phyloP scores from a whole-genome alignment of 1,284 basidiomycete species.

The Sanguinoderma infundibulare region DNA sequence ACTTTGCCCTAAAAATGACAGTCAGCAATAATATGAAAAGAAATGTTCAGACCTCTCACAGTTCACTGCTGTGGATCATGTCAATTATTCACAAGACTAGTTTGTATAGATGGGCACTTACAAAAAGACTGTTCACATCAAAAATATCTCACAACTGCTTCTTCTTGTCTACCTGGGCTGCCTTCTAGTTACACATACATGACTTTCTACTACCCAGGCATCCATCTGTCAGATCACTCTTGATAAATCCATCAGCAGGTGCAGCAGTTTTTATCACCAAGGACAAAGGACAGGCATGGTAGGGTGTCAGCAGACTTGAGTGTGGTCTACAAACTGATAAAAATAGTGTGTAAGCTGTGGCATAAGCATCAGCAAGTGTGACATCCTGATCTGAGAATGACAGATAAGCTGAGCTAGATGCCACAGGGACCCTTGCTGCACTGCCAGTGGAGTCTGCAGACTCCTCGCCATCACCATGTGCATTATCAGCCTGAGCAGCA shows the following conservation, averaged over 20 bases:
- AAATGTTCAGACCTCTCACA: constrained; percentile 27
- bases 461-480: neutral
- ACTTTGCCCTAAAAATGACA: constrained; percentile 37
- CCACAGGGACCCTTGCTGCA: neutral
- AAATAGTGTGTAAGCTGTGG: no score
- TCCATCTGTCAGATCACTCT: constrained; percentile 28
- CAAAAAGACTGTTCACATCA: constrained; percentile 39
- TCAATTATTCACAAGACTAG: constrained; percentile 30
- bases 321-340: no score
- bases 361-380: no score
- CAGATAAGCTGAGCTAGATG: no score
- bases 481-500: neutral
- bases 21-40: constrained; percentile 16
- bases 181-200: constrained; percentile 40
- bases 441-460: neutral
- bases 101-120: constrained; percentile 35
- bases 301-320: neutral
- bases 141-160: constrained; percentile 39
- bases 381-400: no score
- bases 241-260: no score
- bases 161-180: constrained; percentile 34
- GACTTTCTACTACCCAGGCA: neutral
- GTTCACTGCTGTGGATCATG: constrained; percentile 38
- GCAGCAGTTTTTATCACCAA: no score
- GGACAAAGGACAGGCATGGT: constrained; percentile 17